A percentile compares a stretch with the other conserved stretches of the same genome.
phyloP scores from a whole-genome alignment of 2,329 filamentous ascomycete species.

The Rosellinia necatrix region DNA sequence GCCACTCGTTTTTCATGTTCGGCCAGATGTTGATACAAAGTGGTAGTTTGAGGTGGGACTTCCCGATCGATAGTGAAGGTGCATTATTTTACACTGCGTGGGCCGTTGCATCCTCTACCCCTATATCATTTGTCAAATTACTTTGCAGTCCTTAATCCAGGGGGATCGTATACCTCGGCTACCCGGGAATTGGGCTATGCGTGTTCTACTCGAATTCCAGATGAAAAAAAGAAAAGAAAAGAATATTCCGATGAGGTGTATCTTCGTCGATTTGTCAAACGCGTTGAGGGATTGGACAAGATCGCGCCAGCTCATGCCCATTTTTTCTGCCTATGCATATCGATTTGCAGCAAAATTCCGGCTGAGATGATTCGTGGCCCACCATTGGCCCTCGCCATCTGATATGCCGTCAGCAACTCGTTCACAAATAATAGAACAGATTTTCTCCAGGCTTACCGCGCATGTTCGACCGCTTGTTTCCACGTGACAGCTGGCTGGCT shows the following conservation, averaged over 20 bases:
- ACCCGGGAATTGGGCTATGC: background rate
- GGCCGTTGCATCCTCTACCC: background rate
- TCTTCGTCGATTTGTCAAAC: background rate
- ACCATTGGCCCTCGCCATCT: background rate
- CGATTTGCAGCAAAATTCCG: background rate
- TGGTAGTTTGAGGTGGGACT: background rate
- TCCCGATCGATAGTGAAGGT: background rate
- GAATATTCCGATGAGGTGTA: no score
- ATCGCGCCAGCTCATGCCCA: background rate
- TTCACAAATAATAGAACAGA: background rate
- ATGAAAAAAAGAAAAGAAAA: no score
- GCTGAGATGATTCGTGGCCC: background rate
- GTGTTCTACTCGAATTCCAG: background rate
- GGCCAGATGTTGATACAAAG: background rate
- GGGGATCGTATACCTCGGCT: conserved; percentile 2
- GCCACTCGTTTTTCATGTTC: background rate
- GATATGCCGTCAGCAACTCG: conserved; percentile 21
- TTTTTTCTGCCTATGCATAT: conserved; percentile 3
- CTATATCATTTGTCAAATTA: background rate
- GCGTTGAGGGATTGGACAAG: background rate
- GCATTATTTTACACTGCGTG: background rate
- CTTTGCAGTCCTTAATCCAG: background rate
- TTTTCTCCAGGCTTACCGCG: conserved; percentile 13
- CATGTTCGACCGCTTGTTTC: background rate
- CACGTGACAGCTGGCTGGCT: background rate